These are phyloP conservation scores for Aspergillus ruber DNA, from an alignment of 2,329 filamentous ascomycete species.

Conservation along the genomic window DNA sequence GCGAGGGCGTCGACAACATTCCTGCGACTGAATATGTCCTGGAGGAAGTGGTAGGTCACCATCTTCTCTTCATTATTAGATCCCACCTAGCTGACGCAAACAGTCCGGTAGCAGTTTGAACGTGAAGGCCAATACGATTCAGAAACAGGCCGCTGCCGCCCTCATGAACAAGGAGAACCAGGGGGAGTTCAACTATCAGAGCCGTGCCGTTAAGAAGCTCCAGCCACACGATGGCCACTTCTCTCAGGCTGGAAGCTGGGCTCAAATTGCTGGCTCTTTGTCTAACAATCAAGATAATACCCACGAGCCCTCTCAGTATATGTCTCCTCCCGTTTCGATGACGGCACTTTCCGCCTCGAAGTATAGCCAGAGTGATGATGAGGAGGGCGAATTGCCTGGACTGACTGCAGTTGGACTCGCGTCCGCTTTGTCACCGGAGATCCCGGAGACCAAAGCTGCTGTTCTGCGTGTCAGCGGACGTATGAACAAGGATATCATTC, in stretches of 20 bases:
- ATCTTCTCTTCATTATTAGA: background rate
- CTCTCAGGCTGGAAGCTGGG: slow-evolving; percentile 14
- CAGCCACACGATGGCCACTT: slow-evolving; percentile 2
- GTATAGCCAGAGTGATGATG: slow-evolving; percentile 11
- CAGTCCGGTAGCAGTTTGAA: slow-evolving; percentile 1
- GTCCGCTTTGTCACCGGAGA: slow-evolving; percentile 6
- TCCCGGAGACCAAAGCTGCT: slow-evolving; percentile 23
- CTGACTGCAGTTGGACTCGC: slow-evolving; percentile 4
- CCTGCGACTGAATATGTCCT: slow-evolving; percentile 12
- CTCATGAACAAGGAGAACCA: slow-evolving; percentile 9
- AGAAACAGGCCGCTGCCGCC: slow-evolving; percentile 9
- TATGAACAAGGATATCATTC: slow-evolving; percentile 18
- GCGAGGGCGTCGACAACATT: slow-evolving; percentile 21
- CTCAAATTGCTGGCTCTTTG: slow-evolving; percentile 12
- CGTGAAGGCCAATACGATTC: slow-evolving; percentile 2
- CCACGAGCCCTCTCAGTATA: slow-evolving; percentile 9
- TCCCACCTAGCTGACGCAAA: slow-evolving; percentile 1
- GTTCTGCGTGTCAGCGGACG: slow-evolving; percentile 20
- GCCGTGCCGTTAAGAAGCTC: slow-evolving; percentile 2
- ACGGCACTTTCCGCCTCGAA: slow-evolving; percentile 11
- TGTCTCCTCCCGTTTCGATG: slow-evolving; percentile 11
- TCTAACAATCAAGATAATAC: slow-evolving; percentile 2
- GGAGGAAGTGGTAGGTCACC: slow-evolving; percentile 10
- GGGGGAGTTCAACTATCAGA: slow-evolving; percentile 1
- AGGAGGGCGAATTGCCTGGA: background rate